Base-by-base conservation (phyloP, 2,329 filamentous ascomycete genomes). In the Fusarium begoniae region DNA sequence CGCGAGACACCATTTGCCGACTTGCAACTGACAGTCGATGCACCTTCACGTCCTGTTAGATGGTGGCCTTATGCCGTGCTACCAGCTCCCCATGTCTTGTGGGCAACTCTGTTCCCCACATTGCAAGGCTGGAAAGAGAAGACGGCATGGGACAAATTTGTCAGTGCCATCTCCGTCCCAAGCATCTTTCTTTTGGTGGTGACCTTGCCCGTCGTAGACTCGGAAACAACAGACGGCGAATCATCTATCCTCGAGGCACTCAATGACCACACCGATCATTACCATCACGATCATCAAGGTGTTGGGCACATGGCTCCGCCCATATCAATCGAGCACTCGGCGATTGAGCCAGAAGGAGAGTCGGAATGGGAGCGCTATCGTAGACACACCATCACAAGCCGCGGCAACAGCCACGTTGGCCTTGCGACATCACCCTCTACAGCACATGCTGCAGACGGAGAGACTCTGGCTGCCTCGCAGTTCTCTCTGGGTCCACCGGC, bases 171-270 rank as follows among this genome's bases (percentile, higher is more conserved):
- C 43, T 95, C 95, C 13, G 92, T 94, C n/a, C 94, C 95, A 3
- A 97, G 93, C 76, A 94, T 99, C 43, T 94, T 99, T 71, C 84
- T 98, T 5, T 87, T 99, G 8, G 96, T 96, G 2, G 90, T 96
- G 53, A 99, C 96, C 1, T 83, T 99, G 9, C 96, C 97, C 1
- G 95, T 99, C 2, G 94, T 98, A 11, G 96, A 98, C 77, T 89
- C 89, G 3, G 88, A 89, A 47, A 87, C 89, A 26, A 86, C 88
- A 13, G 88, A 90, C 9, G 79, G 79, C 11, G 77, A 78, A 22
- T 63, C 58, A 28, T 79, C 77, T 11, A n/a, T 76, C 13, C 69
- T 76, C 8, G 79, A 78, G 10, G 76, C 68, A 15, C 56, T 80
- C 12, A 66, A 79, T 15, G 83, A 84, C 30, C 76, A 79, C 41